Conservation (phyloP, 2,329 filamentous ascomycete genomes). For the Teratosphaeria viscida region DNA sequence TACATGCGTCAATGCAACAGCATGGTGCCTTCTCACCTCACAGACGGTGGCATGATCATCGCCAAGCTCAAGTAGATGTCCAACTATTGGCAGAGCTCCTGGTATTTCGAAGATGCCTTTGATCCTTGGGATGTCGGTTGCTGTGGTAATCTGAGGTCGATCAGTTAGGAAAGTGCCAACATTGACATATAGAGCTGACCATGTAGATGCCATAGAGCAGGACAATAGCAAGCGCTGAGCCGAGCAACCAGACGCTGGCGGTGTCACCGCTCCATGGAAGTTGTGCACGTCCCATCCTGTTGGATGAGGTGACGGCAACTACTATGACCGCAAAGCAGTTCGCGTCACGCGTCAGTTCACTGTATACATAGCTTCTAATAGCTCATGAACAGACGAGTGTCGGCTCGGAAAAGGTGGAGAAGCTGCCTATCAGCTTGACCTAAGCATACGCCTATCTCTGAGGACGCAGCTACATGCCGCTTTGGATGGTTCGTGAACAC, state of each 20-base stretch:
- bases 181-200: background rate
- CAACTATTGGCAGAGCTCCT: constrained; percentile 39
- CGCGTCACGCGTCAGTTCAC: background rate
- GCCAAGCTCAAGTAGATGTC: constrained; percentile 42
- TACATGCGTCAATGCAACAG: background rate
- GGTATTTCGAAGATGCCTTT: constrained; percentile 42
- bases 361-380: background rate
- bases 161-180: background rate
- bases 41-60: constrained; percentile 45
- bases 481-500: background rate
- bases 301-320: background rate
- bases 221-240: background rate
- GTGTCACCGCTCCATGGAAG: background rate
- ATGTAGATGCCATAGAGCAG: background rate
- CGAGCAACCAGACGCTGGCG: background rate
- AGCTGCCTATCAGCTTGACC: background rate
- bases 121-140: constrained; percentile 41
- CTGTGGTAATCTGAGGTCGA: background rate
- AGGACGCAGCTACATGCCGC: background rate
- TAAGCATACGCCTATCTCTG: background rate
- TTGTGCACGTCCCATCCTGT: background rate
- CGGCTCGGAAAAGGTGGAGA: background rate
- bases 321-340: background rate
- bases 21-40: constrained; percentile 18
- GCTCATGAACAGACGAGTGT: background rate